Evolutionary conservation across 805 yeast species (phyloP).

Genomic region (Hanseniaspora thailandica): DNA sequence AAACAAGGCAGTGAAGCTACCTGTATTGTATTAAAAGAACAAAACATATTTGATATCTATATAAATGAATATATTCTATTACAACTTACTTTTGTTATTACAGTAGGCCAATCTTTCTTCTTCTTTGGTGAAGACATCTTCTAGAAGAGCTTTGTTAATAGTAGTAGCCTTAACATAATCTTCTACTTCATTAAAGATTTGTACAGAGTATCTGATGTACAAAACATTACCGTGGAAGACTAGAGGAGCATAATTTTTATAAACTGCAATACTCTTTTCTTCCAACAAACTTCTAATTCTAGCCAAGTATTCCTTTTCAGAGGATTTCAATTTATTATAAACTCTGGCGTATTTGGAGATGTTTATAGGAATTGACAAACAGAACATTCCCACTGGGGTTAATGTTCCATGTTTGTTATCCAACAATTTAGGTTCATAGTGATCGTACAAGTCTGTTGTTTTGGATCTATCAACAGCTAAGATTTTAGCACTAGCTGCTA

Average conservation of each 20-base stretch:
- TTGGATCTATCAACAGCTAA: constrained; percentile 28
- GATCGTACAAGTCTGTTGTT: constrained; percentile 29
- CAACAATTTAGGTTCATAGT: constrained; percentile 23
- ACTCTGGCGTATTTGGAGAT: constrained; percentile 22
- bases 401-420: constrained; percentile 19
- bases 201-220: constrained; percentile 47
- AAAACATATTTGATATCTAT: not conserved
- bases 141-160: constrained; percentile 28
- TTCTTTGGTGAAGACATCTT: constrained; percentile 19
- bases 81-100: not conserved
- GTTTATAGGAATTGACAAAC: constrained; percentile 37
- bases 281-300: constrained; percentile 20
- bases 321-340: constrained; percentile 18
- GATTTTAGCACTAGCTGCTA: constrained; percentile 29
- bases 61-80: constrained; percentile 1
- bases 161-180: constrained; percentile 43
- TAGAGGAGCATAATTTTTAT: constrained; percentile 41
- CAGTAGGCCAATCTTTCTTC: constrained; percentile 7
- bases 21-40: constrained; percentile 26
- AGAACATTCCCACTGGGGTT: constrained; percentile 21
- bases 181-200: constrained; percentile 43
- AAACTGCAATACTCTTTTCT: constrained; percentile 21
- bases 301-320: constrained; percentile 16
- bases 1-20: constrained; percentile 49
- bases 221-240: constrained; percentile 32